Evolutionary conservation across 257 asterid species (phyloP).

Genomic region (Solanum habrochaites): DNA sequence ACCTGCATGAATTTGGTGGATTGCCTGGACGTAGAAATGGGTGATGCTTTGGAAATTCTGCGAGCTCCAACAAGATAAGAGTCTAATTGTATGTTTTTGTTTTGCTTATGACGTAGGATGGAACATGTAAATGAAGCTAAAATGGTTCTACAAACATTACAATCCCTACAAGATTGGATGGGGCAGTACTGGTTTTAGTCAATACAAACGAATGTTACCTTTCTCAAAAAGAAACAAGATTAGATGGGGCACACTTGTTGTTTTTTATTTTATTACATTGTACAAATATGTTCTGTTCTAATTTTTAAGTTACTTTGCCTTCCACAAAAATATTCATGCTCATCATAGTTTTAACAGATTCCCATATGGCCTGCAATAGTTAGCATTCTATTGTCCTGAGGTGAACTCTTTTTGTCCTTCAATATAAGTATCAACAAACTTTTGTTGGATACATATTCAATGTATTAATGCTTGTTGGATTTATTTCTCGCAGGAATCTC

Average conservation of each 20-base stretch:
- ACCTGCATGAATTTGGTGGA: not conserved
- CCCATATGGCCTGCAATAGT: not conserved
- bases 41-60: not conserved
- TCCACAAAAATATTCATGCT: not conserved
- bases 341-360: not conserved
- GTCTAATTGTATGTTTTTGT: not conserved
- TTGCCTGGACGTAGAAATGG: not conserved
- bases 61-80: not conserved
- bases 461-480: not conserved
- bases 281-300: not conserved
- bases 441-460: not conserved
- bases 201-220: not conserved
- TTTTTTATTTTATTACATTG: not conserved
- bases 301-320: not conserved
- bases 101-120: not conserved
- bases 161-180: not conserved
- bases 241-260: not conserved
- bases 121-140: not conserved
- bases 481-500: slow-evolving; percentile 54
- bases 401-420: not conserved
- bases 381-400: not conserved
- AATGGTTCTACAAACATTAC: not conserved
- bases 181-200: not conserved
- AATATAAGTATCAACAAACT: not conserved
- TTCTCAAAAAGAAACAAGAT: not conserved